Evolutionary conservation across 2,329 filamentous ascomycete species (phyloP).

Genomic region (Scedosporium dehoogii): DNA sequence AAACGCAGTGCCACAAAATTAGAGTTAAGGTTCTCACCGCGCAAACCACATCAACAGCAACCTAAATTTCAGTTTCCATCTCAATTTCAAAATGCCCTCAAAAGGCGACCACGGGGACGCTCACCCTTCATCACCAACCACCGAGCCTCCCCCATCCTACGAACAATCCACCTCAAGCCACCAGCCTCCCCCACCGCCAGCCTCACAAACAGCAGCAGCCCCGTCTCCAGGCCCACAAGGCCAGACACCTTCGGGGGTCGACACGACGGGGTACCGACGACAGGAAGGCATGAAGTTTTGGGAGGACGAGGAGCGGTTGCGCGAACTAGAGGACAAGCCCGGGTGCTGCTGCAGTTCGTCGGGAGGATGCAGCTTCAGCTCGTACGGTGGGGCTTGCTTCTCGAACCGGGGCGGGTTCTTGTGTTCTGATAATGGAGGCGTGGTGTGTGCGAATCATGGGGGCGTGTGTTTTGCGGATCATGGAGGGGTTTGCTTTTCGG

Average conservation of each 20-base stretch:
- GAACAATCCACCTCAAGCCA: not conserved
- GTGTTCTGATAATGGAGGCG: constrained; percentile 1
- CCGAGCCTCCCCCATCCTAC: not conserved
- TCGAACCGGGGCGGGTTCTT: constrained; percentile 4
- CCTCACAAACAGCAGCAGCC: not conserved
- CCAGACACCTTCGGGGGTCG: not conserved
- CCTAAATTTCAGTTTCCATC: no score
- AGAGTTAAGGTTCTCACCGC: no score
- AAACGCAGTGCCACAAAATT: no score
- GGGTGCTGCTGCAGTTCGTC: not conserved
- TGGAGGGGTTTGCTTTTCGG: not conserved
- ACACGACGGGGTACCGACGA: not conserved
- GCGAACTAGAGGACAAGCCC: not conserved
- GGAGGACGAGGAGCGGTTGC: not conserved
- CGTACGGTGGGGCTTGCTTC: not conserved
- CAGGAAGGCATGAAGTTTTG: constrained; percentile 1
- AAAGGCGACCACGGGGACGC: no score
- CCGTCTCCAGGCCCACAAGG: not conserved
- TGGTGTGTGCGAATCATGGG: not conserved
- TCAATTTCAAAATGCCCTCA: no score
- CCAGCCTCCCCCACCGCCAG: not conserved
- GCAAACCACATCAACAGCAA: no score
- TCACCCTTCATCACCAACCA: not conserved
- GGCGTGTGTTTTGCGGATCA: not conserved
- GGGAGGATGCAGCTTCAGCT: not conserved